Percentiles rank a stretch among this genome's conserved stretches.
phyloP scores from a whole-genome alignment of 2,329 filamentous ascomycete species.

The Cytospora piceae region DNA sequence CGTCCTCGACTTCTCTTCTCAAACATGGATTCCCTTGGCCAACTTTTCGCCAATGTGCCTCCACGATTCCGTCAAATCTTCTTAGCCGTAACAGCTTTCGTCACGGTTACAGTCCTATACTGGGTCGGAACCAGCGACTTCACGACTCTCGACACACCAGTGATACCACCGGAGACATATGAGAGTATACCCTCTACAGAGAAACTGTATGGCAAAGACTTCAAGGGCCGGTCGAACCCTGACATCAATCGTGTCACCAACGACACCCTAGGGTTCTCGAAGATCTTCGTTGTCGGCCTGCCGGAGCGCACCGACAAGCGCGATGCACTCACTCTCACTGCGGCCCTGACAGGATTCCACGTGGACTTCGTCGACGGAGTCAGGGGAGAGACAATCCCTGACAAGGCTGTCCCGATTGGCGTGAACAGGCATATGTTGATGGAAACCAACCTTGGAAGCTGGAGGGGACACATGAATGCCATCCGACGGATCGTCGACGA shows the following conservation, averaged over 20 bases:
- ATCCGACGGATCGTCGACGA: constrained; percentile 42
- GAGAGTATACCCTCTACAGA: background rate
- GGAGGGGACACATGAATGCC: constrained; percentile 48
- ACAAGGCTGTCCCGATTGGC: constrained; percentile 42
- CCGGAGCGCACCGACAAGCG: constrained; percentile 55
- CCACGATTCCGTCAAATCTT: constrained; percentile 14
- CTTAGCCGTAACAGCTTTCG: background rate
- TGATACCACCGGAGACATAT: background rate
- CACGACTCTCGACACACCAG: background rate
- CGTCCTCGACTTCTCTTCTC: too few relatives aligned
- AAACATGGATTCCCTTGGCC: background rate
- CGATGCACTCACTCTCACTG: constrained; percentile 53
- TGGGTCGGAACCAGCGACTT: constrained; percentile 2
- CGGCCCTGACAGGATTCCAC: constrained; percentile 48
- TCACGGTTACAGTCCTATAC: constrained; percentile 2
- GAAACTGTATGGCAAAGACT: constrained; percentile 26
- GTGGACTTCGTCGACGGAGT: constrained; percentile 53
- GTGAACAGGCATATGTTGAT: constrained; percentile 39
- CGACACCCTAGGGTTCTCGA: constrained; percentile 37
- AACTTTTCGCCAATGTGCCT: background rate
- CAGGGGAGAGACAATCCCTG: constrained; percentile 41
- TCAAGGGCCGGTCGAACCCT: constrained; percentile 27
- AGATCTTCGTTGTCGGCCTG: constrained; percentile 53
- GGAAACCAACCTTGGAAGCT: constrained; percentile 41
- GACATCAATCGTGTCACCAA: constrained; percentile 35